Evolutionary conservation across 2,329 filamentous ascomycete genomes (phyloP).

Genomic region (Decorospora gaudefroyi): DNA sequence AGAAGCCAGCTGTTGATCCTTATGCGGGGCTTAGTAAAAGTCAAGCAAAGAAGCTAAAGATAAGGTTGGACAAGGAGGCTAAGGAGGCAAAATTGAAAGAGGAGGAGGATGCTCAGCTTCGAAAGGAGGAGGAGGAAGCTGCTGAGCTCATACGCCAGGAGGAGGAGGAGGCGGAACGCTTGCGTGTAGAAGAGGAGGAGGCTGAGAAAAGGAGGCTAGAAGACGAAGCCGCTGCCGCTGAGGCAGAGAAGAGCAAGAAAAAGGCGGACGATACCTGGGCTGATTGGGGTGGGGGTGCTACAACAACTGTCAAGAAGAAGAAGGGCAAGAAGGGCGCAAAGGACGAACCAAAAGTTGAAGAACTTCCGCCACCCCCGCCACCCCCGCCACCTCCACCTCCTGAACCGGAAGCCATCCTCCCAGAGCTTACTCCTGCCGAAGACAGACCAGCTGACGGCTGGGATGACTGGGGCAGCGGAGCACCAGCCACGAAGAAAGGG

Average conservation of each 20-base stretch:
- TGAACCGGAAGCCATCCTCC: constrained; percentile 35
- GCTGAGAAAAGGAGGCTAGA: constrained; percentile 28
- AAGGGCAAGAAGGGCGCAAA: constrained; percentile 39
- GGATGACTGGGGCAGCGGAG: constrained; percentile 33
- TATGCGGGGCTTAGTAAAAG: constrained; percentile 38
- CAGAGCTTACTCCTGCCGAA: constrained; percentile 32
- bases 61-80: constrained; percentile 47
- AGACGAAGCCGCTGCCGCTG: constrained; percentile 33
- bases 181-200: constrained; percentile 31
- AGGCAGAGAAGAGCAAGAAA: constrained; percentile 35
- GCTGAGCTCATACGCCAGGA: constrained; percentile 26
- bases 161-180: constrained; percentile 37
- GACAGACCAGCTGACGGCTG: constrained; percentile 32
- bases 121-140: constrained; percentile 29
- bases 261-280: constrained; percentile 46
- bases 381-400: constrained; percentile 44
- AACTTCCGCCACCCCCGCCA: constrained; percentile 29
- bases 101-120: constrained; percentile 23
- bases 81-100: constrained; percentile 23
- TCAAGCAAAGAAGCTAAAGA: constrained; percentile 38
- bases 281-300: constrained; percentile 36
- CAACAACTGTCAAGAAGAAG: constrained; percentile 36
- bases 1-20: constrained; percentile 43
- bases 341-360: constrained; percentile 27
- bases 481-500: constrained; percentile 27